Conservation (phyloP, 139 green algal species). For the Tetradesmus lagerheimii region DNA sequence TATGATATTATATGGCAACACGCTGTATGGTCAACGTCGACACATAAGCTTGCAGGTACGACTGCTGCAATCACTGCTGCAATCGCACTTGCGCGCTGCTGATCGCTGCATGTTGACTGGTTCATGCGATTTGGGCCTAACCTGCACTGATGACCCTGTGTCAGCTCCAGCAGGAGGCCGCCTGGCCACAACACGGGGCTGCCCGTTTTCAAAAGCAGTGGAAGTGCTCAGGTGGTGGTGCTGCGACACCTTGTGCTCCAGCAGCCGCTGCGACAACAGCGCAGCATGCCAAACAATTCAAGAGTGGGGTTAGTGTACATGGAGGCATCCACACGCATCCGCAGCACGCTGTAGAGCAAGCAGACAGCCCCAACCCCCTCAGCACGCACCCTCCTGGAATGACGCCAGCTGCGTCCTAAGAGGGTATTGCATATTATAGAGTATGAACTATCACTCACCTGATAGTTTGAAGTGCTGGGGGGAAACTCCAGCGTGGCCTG, state of each 20-base stretch:
- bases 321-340: neutral
- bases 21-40: too few species aligned
- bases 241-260: conserved; percentile 46
- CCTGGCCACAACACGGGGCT: conserved; percentile 7
- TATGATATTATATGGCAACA: too few species aligned
- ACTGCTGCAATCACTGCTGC: too few species aligned
- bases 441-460: conserved; percentile 8
- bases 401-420: neutral
- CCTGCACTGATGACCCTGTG: neutral
- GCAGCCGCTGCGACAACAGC: neutral
- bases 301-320: neutral
- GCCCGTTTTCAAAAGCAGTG: conserved; percentile 26
- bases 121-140: neutral
- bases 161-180: neutral
- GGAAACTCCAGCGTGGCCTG: conserved; percentile 27
- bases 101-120: neutral
- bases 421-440: too few species aligned
- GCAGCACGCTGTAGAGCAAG: neutral
- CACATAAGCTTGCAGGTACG: too few species aligned
- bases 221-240: conserved; percentile 19
- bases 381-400: neutral
- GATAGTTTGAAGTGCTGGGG: conserved; percentile 18
- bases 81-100: neutral
- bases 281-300: neutral
- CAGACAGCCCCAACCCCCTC: neutral